These are phyloP conservation scores for Zymoseptoria tritici DNA, from an alignment of 2,329 filamentous ascomycete species.

Conservation along the genomic window DNA sequence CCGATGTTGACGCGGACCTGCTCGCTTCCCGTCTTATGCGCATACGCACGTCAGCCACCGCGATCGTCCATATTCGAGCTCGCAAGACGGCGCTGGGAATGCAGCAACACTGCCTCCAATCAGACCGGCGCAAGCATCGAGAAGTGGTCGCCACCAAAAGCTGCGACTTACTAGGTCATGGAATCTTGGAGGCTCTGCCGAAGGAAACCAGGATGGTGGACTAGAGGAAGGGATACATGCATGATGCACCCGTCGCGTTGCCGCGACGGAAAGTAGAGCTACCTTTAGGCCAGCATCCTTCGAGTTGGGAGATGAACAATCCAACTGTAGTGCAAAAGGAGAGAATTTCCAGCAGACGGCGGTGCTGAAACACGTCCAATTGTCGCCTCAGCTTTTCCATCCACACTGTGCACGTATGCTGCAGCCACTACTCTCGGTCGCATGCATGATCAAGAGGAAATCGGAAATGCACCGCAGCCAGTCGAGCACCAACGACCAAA, in stretches of 20 bases:
- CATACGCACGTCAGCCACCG: neutral
- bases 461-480: neutral
- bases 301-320: neutral
- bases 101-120: neutral
- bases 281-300: neutral
- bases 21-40: neutral
- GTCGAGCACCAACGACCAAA: neutral
- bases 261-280: neutral
- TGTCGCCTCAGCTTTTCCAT: neutral
- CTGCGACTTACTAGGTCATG: neutral
- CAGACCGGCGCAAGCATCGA: neutral
- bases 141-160: neutral
- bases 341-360: neutral
- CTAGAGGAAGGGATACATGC: neutral
- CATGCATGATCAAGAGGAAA: neutral
- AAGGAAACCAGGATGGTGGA: neutral
- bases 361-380: slow-evolving; percentile 1
- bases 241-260: neutral
- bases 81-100: neutral
- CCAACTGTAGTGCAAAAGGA: neutral
- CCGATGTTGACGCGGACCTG: neutral
- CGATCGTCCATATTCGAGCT: neutral
- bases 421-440: neutral
- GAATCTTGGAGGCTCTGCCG: neutral
- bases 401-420: neutral